phyloP scores from a whole-genome alignment of 169 alveolate species.

The Plasmodium adleri region DNA sequence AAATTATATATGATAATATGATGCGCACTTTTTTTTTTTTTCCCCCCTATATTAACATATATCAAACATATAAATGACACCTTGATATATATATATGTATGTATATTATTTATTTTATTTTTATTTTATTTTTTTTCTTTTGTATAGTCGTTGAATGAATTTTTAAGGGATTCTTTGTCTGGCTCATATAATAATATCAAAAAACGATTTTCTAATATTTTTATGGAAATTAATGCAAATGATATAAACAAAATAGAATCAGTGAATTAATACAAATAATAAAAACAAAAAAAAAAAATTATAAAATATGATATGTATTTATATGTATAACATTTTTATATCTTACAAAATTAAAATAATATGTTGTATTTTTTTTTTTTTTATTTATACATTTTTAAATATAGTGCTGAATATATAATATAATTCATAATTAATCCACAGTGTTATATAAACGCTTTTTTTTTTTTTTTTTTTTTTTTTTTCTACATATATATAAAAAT shows the following conservation, averaged over 20 bases:
- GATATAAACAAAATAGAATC: slow-evolving; percentile 26
- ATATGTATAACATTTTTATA: too few relatives aligned
- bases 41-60: too few relatives aligned
- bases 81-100: too few relatives aligned
- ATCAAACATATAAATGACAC: too few relatives aligned
- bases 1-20: too few relatives aligned
- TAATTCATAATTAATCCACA: too few relatives aligned
- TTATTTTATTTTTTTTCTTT: slow-evolving; percentile 1
- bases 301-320: too few relatives aligned
- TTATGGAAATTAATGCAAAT: slow-evolving; percentile 26
- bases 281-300: neutral
- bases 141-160: slow-evolving; percentile 44
- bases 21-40: neutral
- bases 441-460: too few relatives aligned
- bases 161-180: slow-evolving; percentile 35
- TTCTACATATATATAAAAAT: too few relatives aligned
- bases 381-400: neutral
- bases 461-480: too few relatives aligned
- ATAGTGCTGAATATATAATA: too few relatives aligned
- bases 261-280: slow-evolving; percentile 4
- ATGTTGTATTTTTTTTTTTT: neutral
- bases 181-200: slow-evolving; percentile 25
- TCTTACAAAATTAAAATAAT: neutral
- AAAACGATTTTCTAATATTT: slow-evolving; percentile 49
- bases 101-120: neutral